phyloP scores from a whole-genome alignment of 371 early-diverging fungal genomes.

The Mucor circinelloides region DNA sequence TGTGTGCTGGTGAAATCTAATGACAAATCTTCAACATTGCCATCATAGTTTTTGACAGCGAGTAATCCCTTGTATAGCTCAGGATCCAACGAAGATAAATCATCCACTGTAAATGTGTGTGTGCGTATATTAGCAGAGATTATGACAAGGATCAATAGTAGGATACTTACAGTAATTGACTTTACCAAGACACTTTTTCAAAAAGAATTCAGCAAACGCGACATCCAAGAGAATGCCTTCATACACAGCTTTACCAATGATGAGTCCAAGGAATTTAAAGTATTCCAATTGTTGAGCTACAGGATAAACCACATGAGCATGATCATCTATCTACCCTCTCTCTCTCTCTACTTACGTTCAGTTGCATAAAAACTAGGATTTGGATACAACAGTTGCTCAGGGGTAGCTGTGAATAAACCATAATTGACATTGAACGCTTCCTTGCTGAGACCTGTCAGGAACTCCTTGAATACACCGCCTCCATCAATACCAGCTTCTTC shows the following conservation, averaged over 20 bases:
- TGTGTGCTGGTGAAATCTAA: slow-evolving; percentile 82
- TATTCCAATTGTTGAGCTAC: slow-evolving; percentile 64
- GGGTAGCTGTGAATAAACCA: slow-evolving; percentile 79
- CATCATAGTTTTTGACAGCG: slow-evolving; percentile 78
- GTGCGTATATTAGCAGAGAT: neutral
- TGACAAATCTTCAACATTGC: slow-evolving; percentile 74
- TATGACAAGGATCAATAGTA: neutral
- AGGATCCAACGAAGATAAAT: slow-evolving; percentile 86
- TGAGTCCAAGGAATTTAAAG: slow-evolving; percentile 87
- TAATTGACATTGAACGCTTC: slow-evolving; percentile 85
- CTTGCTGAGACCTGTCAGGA: slow-evolving; percentile 74
- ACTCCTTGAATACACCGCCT: slow-evolving; percentile 83
- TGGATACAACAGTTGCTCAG: slow-evolving; percentile 81
- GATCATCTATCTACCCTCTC: no score
- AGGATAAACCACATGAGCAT: neutral
- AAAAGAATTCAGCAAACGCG: slow-evolving; percentile 91
- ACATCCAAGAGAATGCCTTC: slow-evolving; percentile 93
- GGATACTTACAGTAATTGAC: slow-evolving; percentile 64
- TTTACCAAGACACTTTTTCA: slow-evolving; percentile 85
- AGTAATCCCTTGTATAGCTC: slow-evolving; percentile 85
- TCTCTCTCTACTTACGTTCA: slow-evolving; percentile 52
- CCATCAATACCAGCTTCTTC: slow-evolving; percentile 95
- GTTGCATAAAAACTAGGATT: slow-evolving; percentile 67
- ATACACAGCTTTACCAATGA: slow-evolving; percentile 93
- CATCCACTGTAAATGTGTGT: slow-evolving; percentile 65